Evolutionary conservation across 805 yeast species (phyloP).

Genomic region (Myxozyma vanderwaltii): DNA sequence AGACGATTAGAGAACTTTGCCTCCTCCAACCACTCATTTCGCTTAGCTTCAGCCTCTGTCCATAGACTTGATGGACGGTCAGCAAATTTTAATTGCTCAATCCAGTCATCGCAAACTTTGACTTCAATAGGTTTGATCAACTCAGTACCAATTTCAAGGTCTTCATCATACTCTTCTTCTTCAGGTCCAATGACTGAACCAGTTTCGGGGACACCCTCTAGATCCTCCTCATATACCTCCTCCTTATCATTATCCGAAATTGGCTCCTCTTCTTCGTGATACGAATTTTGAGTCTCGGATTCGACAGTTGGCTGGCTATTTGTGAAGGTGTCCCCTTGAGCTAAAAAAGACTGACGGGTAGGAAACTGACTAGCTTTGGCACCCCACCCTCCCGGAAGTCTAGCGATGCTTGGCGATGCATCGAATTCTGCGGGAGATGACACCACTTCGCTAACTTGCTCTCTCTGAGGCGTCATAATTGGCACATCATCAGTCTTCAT

Average conservation of each 20-base stretch:
- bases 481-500: slow-evolving; percentile 39
- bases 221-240: slow-evolving; percentile 1
- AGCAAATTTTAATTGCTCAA: slow-evolving; percentile 20
- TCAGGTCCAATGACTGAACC: slow-evolving; percentile 1
- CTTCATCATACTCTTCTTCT: slow-evolving; percentile 9
- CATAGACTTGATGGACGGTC: slow-evolving; percentile 17
- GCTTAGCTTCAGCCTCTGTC: slow-evolving; percentile 14
- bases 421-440: slow-evolving; percentile 6
- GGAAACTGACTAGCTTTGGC: slow-evolving; percentile 10
- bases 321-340: slow-evolving; percentile 8
- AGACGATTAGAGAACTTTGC: neutral
- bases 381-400: slow-evolving; percentile 23
- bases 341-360: slow-evolving; percentile 17
- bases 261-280: slow-evolving; percentile 7
- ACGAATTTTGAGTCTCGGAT: neutral
- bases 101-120: slow-evolving; percentile 22
- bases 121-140: neutral
- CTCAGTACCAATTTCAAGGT: slow-evolving; percentile 5
- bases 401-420: slow-evolving; percentile 6
- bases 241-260: slow-evolving; percentile 20
- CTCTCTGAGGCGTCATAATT: slow-evolving; percentile 24
- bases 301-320: neutral
- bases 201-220: slow-evolving; percentile 13
- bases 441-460: neutral
- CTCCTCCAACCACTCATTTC: slow-evolving; percentile 1